Base-by-base conservation (phyloP, 2,329 filamentous ascomycete species). In the Colletotrichum salicis region DNA sequence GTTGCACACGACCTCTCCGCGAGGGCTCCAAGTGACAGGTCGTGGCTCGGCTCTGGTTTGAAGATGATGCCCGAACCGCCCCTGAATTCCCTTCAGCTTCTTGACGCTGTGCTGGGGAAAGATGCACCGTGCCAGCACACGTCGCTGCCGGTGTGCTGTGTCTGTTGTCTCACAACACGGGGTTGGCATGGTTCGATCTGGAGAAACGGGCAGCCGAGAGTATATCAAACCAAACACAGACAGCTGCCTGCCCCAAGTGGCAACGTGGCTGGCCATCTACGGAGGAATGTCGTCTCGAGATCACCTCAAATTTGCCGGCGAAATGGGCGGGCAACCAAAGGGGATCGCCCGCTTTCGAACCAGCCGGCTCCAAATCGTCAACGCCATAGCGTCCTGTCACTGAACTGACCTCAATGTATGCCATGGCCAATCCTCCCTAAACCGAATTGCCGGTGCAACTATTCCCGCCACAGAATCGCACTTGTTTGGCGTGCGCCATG, bases 1-100 rank as follows among this genome's bases (percentile, higher is more conserved):
- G 63, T 67, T 31, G 57, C 57, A 70, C 51, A 61, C 48, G 15
- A 56, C 57, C 37, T 24, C 57, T 33, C 37, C 51, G 15, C 48
- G 51, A 57, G 58, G 56, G 63, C 22, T 51, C 27, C 45, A 5
- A 13, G 27, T 66, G 56, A 70, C 63, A 70, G 63, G 31, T 61
- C 15, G 15, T n/a, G 67, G 56, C 68, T 71, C 63, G 64, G 51
- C 68, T 62, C 33, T 33, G 31, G n/a, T 67, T 61, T 57, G 37
- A 51, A 15, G 56, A 45, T 33, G 11, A 37, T 60, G 55, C 64
- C 58, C 55, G 55, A 48, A 41, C 24, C 29, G 52, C 58, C 29
- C 45, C 51, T 35, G 31, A 45, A 48, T 65, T 15, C 10, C 19
- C 19, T 24, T 59, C 67, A 59, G 51, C 58, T 55, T 35, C 61